Evolutionary conservation across 1,284 basidiomycete genomes (phyloP).

Genomic region (Tranzscheliella williamsii): DNA sequence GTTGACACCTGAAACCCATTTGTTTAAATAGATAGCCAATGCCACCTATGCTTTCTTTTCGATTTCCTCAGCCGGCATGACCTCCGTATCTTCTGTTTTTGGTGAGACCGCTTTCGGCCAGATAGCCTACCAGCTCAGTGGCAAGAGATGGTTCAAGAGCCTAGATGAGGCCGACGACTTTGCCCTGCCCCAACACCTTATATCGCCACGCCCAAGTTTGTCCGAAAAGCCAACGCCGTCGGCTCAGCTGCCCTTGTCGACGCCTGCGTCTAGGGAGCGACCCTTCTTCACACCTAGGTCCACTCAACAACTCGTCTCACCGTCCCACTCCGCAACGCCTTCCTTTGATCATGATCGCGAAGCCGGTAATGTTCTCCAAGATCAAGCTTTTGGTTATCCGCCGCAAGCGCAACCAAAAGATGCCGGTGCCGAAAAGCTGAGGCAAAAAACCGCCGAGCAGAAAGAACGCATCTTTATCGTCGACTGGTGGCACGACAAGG

Average conservation of each 20-base stretch:
- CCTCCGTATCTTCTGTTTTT: background rate
- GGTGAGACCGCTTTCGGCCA: background rate
- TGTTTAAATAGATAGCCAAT: too few species aligned
- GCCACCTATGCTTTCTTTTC: too few species aligned
- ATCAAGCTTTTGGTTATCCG: background rate
- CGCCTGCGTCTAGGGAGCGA: background rate
- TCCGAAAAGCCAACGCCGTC: background rate
- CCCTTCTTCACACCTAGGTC: too few species aligned
- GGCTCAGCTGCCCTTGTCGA: background rate
- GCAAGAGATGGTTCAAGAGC: background rate
- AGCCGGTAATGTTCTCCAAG: background rate
- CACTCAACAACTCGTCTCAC: too few species aligned
- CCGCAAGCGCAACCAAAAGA: background rate
- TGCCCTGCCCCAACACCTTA: too few species aligned
- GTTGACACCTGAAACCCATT: too few species aligned
- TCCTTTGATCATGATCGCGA: background rate
- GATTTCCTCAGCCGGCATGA: too few species aligned
- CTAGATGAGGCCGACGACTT: background rate
- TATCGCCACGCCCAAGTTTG: too few species aligned
- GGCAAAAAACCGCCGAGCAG: too few species aligned
- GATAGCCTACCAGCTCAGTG: background rate
- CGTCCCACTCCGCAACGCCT: background rate
- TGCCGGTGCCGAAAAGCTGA: too few species aligned
- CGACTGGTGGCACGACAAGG: constrained; percentile 48
- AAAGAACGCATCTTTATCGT: too few species aligned